Base-by-base conservation (phyloP, 176 grass and related monocot genomes). In the Metroxylon sagu region DNA sequence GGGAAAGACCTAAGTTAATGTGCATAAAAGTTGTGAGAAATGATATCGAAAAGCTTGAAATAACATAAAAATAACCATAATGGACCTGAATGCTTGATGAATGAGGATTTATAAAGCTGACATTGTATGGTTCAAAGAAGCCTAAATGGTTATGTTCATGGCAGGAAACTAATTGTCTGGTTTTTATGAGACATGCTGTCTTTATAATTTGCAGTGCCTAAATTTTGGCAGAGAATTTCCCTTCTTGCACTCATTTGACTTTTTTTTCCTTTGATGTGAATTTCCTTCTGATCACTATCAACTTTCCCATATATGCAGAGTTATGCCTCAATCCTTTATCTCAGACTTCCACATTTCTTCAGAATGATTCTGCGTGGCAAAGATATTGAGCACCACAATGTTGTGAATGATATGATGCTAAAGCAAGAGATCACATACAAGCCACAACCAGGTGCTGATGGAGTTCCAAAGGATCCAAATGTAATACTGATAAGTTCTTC, bases 241-340 rank as follows among this genome's bases (percentile, higher is more conserved):
- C 14, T 63, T 50, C 19, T 57, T 65, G 17, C 23, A 14, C 43
- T 19, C 61, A 43, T 54, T 48, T 64, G 59, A 43, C 29, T 26
- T 63, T 2, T 63, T 63, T 43, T 16, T 43, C 25, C 5, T 17
- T 16, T 17, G 16, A 63, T 63, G 30, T 43, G 25, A 54, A 54
- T 18, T 19, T 19, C 16, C n/a, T 39, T 63, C 14, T 21, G 48
- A 43, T 72, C 54, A 64, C 62, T 25, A 7, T 15, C 17, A 62
- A 29, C 21, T 52, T 55, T 63, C 14, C 2, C 71, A 50, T 57
- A 43, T 77, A 19, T 86, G 72, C 87, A 98, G 93, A 98, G 87
- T 81, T 98, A 98, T 80, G 93, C 93, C 30, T 98, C 93, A 16
- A 92, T 98, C 83, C 80, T 98, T 51, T 98, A 98, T 74, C 81